phyloP scores from a whole-genome alignment of 2,329 filamentous ascomycete species.

The Corynespora cassiicola region DNA sequence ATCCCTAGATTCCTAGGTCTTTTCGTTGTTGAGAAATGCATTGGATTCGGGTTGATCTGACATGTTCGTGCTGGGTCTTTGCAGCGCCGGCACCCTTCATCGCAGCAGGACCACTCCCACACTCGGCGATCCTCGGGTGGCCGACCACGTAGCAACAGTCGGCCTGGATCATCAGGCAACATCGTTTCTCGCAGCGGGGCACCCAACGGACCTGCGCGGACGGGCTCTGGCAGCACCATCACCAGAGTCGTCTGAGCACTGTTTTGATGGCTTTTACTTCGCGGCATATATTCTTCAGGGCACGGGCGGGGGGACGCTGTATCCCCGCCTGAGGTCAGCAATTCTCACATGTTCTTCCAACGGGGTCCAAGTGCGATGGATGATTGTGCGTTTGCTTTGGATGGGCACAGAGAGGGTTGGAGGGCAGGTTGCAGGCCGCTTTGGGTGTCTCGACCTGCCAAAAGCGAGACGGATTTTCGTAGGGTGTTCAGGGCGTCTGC shows the following conservation, averaged over 20 bases:
- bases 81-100: conserved; percentile 46
- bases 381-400: too few relatives aligned
- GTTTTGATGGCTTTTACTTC: conserved; percentile 8
- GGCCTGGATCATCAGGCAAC: conserved; percentile 42
- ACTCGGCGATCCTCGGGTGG: conserved; percentile 40
- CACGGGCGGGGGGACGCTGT: too few relatives aligned
- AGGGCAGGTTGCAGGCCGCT: conserved; percentile 19
- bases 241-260: conserved; percentile 31
- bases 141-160: conserved; percentile 49
- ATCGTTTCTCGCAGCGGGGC: conserved; percentile 29
- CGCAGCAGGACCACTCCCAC: conserved; percentile 42
- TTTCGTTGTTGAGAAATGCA: conserved; percentile 41
- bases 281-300: conserved; percentile 12
- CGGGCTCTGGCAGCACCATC: conserved; percentile 37
- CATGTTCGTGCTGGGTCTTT: conserved; percentile 45
- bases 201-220: conserved; percentile 33
- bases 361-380: too few relatives aligned
- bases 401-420: too few relatives aligned
- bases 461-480: conserved; percentile 30
- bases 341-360: too few relatives aligned
- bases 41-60: conserved; percentile 47
- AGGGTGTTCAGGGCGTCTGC: conserved; percentile 21
- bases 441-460: conserved; percentile 14
- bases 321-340: too few relatives aligned
- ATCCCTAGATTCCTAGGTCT: conserved; percentile 45